phyloP scores from a whole-genome alignment of 1,284 basidiomycete species.

The Ustilago sp. region DNA sequence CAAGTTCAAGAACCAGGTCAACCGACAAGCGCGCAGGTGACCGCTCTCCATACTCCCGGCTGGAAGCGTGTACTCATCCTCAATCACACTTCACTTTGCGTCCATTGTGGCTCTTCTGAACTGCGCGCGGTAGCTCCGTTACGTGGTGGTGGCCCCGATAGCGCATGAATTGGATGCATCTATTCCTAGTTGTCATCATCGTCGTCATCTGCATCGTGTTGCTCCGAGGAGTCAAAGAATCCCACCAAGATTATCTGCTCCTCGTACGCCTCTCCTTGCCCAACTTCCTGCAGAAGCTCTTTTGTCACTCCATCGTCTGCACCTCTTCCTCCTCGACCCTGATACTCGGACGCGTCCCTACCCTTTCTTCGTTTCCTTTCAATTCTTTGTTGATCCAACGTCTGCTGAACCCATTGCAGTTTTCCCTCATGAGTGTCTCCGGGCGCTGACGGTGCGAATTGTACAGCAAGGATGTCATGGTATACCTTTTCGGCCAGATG shows the following conservation, averaged over 20 bases:
- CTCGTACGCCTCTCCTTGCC: background rate
- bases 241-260: constrained; percentile 13
- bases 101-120: background rate
- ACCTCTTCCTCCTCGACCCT: constrained; percentile 53
- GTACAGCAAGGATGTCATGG: constrained; percentile 69
- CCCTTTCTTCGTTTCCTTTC: constrained; percentile 67
- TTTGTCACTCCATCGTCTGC: constrained; percentile 39
- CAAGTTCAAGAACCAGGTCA: constrained; percentile 48
- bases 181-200: constrained; percentile 1
- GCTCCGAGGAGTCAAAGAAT: constrained; percentile 24
- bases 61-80: background rate
- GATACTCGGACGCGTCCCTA: constrained; percentile 54
- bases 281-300: background rate
- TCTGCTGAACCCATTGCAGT: constrained; percentile 74
- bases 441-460: background rate
- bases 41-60: background rate
- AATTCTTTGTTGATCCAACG: constrained; percentile 74
- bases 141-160: background rate
- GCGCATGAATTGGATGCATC: background rate
- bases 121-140: background rate
- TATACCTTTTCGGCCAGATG: constrained; percentile 27
- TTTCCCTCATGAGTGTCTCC: constrained; percentile 20
- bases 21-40: constrained; percentile 24
- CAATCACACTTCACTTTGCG: constrained; percentile 1
- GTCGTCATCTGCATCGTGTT: background rate